Percentiles rank a stretch among this genome's conserved stretches.
Conservation (phyloP, 2,329 filamentous ascomycete species). For the Lasiodiplodia theobromae region DNA sequence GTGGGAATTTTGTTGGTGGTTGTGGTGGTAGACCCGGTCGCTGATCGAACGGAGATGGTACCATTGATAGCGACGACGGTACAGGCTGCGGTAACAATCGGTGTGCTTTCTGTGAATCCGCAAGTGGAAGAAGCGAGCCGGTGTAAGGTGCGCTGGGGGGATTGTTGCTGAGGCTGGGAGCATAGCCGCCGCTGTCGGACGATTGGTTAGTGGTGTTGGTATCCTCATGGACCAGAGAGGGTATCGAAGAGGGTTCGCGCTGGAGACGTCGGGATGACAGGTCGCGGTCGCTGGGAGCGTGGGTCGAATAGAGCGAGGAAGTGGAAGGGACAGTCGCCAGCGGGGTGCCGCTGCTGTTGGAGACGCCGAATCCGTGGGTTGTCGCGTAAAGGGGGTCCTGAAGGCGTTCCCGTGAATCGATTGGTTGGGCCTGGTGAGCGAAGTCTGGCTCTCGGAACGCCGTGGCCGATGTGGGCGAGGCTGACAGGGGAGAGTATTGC, state of each 20-base stretch:
- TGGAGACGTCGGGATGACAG: conserved; percentile 41
- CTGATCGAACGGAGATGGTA: conserved; percentile 43
- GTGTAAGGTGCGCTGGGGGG: conserved; percentile 31
- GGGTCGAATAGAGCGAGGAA: conserved; percentile 12
- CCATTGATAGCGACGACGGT: conserved; percentile 42
- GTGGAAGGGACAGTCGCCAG: not conserved
- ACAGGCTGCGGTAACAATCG: conserved; percentile 46
- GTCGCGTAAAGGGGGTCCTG: conserved; percentile 13
- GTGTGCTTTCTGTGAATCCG: conserved; percentile 44
- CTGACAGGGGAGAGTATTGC: conserved; percentile 44
- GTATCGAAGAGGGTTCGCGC: conserved; percentile 41
- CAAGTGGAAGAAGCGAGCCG: conserved; percentile 34
- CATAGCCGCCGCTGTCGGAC: conserved; percentile 44
- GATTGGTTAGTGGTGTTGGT: conserved; percentile 38
- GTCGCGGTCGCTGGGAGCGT: conserved; percentile 32
- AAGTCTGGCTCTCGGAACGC: conserved; percentile 38
- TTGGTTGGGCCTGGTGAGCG: conserved; percentile 31
- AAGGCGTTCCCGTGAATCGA: conserved; percentile 18
- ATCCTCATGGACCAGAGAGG: conserved; percentile 48
- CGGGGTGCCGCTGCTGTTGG: not conserved
- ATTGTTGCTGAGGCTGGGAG: conserved; percentile 33
- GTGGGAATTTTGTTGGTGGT: conserved; percentile 23
- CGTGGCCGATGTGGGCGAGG: conserved; percentile 42
- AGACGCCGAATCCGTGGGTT: not conserved
- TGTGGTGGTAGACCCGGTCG: conserved; percentile 31